Conservation (phyloP, 192 early-diverging fungal genomes). For the Linnemannia exigua region DNA sequence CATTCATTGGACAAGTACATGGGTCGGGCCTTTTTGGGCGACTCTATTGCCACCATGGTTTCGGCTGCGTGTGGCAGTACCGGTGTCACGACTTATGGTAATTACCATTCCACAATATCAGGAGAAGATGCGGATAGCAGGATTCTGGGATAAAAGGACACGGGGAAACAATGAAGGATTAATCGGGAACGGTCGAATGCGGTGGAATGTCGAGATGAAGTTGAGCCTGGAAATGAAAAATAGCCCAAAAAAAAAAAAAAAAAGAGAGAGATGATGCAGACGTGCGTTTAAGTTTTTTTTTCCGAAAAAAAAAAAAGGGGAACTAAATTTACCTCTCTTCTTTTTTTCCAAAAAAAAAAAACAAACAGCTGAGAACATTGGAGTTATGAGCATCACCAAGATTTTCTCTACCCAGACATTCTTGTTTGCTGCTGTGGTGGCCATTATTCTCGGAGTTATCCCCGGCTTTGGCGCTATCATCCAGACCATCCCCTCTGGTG, state of each 20-base stretch:
- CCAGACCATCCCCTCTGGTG: conserved; percentile 65
- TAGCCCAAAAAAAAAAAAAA: conserved; percentile 8
- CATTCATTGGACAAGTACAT: conserved; percentile 63
- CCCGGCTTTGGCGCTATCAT: conserved; percentile 72
- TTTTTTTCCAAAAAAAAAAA: neutral
- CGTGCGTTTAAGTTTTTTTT: neutral
- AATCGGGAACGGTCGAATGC: conserved; percentile 7
- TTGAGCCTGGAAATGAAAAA: neutral
- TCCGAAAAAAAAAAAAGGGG: neutral
- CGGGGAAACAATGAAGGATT: conserved; percentile 8
- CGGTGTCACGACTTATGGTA: conserved; percentile 68
- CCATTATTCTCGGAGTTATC: conserved; percentile 68
- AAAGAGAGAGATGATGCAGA: neutral
- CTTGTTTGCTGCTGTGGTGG: conserved; percentile 64
- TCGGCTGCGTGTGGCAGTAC: conserved; percentile 60
- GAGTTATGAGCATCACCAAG: conserved; percentile 66
- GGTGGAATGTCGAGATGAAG: conserved; percentile 12
- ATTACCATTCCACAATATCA: conserved; percentile 6
- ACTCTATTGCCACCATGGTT: conserved; percentile 69
- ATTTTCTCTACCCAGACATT: conserved; percentile 70
- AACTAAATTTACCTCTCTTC: conserved; percentile 5
- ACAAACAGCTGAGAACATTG: conserved; percentile 67
- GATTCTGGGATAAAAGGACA: conserved; percentile 2
- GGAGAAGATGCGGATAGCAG: neutral
- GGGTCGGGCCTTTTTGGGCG: conserved; percentile 69